Conservation (phyloP, 169 alveolate genomes). For the Eimeria acervulina region DNA sequence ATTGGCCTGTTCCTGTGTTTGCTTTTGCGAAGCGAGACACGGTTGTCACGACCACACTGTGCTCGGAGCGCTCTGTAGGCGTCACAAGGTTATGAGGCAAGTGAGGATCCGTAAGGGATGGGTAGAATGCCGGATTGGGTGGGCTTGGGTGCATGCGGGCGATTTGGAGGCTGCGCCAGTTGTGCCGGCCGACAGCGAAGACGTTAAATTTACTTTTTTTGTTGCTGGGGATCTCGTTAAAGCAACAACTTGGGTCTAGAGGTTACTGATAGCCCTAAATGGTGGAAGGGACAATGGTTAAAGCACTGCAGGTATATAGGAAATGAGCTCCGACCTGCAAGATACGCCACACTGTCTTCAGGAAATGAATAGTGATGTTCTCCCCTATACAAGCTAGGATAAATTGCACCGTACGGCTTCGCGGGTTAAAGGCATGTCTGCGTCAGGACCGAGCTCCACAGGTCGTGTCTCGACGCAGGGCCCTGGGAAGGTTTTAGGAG, state of each 20-base stretch:
- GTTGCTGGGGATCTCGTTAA: slow-evolving; percentile 76
- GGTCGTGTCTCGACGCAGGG: slow-evolving; percentile 45
- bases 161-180: slow-evolving; percentile 79
- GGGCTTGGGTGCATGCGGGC: slow-evolving; percentile 71
- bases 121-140: slow-evolving; percentile 59
- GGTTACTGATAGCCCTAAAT: slow-evolving; percentile 75
- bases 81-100: slow-evolving; percentile 39
- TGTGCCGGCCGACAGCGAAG: slow-evolving; percentile 70
- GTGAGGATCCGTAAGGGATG: slow-evolving; percentile 33
- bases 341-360: slow-evolving; percentile 73
- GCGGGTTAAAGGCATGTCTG: slow-evolving; percentile 76
- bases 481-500: slow-evolving; percentile 47
- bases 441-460: slow-evolving; percentile 74
- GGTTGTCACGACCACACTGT: slow-evolving; percentile 10
- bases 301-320: not conserved
- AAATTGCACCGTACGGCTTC: slow-evolving; percentile 70
- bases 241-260: slow-evolving; percentile 77
- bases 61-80: slow-evolving; percentile 48
- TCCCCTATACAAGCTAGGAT: not conserved
- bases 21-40: slow-evolving; percentile 45
- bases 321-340: slow-evolving; percentile 50
- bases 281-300: slow-evolving; percentile 1
- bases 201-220: slow-evolving; percentile 76
- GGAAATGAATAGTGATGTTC: slow-evolving; percentile 14
- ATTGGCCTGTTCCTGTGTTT: slow-evolving; percentile 14